Base-by-base conservation (phyloP, 176 grass and related monocot genomes). In the Saccharum officinarum region DNA sequence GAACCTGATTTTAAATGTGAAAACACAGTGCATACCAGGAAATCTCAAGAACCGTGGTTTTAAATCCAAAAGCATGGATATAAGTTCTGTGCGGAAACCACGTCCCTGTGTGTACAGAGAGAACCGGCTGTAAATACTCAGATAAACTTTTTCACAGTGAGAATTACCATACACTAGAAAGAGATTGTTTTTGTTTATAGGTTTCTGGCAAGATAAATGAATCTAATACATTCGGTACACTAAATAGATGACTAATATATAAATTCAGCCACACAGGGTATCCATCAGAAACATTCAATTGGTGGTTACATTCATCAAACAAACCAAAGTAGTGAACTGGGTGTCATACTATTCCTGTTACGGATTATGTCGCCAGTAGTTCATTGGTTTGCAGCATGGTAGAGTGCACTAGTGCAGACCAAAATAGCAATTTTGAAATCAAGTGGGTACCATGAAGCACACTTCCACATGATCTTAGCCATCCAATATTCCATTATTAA, bases 41-140 rank as follows among this genome's bases (percentile, higher is more conserved):
- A 94, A 97, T 87, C 95, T 97, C 81, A 97, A 82, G 73, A 97
- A 97, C 37, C 82, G 81, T 52, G 95, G 95, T 69, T 93, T 95
- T 52, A 98, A 80, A 78, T 98, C 90, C 77, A 88, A 83, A 84
- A 98, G 42, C 95, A 98, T 98, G 39, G 95, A 89, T 84, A 95
- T 73, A 57, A 98, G 92, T 86, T 95, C 95, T 61, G 90, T 91
- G 28, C 92, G 86, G 68, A 98, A 93, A 86, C 92, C 92, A 54
- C 95, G 95, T 47, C 91, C 95, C 95, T 98, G 86, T 41, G 22
- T 70, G 39, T 69, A 13, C 11, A 76, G 22, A 77, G 39, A 42
- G 15, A 63, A 67, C 23, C 10, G 30, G 9, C 39, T 41, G 23
- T 71, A 74, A 73, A 66, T 13, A 62, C 17, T 55, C 34, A 8